Evolutionary conservation across 305 asterid species (phyloP).

Genomic region (Rubia tinctorum): DNA sequence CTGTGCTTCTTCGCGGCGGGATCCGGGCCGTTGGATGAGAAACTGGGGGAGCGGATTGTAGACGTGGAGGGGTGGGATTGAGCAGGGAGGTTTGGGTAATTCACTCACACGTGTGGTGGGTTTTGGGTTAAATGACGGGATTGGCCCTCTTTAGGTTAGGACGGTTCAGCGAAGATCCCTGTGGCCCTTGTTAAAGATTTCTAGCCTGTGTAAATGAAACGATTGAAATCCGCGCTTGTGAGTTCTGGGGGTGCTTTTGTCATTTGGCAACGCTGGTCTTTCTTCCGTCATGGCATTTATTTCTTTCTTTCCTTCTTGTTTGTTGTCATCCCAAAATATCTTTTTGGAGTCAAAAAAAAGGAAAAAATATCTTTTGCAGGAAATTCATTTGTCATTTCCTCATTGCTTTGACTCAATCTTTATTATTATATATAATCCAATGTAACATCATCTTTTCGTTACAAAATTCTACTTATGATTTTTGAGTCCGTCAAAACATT

Average conservation of each 20-base stretch:
- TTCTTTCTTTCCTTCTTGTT: neutral
- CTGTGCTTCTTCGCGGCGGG: conserved; percentile 50
- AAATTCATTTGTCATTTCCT: too few species aligned
- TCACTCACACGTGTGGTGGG: conserved; percentile 13
- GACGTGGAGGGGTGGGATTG: conserved; percentile 34
- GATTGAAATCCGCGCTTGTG: conserved; percentile 29
- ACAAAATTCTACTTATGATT: too few species aligned
- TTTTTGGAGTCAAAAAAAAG: neutral
- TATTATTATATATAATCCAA: too few species aligned
- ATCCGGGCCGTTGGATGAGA: conserved; percentile 31
- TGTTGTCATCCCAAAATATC: neutral
- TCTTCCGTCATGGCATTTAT: neutral
- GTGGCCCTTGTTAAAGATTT: conserved; percentile 47
- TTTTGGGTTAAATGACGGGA: conserved; percentile 32
- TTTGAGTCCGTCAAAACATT: too few species aligned
- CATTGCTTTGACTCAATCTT: too few species aligned
- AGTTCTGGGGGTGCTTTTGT: conserved; percentile 20
- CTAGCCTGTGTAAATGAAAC: conserved; percentile 17
- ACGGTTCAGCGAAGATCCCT: conserved; percentile 37
- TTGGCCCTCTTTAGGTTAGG: conserved; percentile 39
- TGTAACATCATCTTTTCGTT: too few species aligned
- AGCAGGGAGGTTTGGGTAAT: conserved; percentile 15
- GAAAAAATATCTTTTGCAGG: too few species aligned
- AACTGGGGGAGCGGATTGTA: conserved; percentile 20
- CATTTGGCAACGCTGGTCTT: conserved; percentile 6